These are phyloP conservation scores for Penicillium crustosum DNA, from an alignment of 2,329 filamentous ascomycete species.

Conservation along the genomic window DNA sequence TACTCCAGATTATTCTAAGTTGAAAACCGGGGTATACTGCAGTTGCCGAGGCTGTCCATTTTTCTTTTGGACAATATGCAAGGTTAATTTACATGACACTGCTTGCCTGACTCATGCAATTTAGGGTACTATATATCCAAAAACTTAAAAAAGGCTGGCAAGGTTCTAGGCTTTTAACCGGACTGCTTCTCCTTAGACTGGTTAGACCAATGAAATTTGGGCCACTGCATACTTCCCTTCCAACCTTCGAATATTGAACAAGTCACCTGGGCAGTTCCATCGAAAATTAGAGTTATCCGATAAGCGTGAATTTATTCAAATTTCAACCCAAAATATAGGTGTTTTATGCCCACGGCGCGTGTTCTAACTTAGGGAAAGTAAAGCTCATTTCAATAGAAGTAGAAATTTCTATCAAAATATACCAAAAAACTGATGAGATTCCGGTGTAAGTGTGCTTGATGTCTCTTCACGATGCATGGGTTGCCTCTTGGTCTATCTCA, in stretches of 20 bases:
- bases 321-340: no score
- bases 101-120: background rate
- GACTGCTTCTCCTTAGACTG: background rate
- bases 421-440: background rate
- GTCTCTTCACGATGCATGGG: background rate
- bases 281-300: no score
- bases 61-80: background rate
- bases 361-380: no score
- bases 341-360: no score
- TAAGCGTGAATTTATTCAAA: no score
- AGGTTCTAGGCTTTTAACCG: background rate
- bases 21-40: background rate
- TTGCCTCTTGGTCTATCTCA: background rate
- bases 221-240: no score
- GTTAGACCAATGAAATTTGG: no score
- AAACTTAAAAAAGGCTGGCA: no score
- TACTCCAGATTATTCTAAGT: background rate
- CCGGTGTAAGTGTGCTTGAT: background rate
- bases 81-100: background rate
- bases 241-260: no score
- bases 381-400: background rate
- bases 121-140: no score
- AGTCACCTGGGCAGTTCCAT: no score
- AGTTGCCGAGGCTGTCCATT: background rate
- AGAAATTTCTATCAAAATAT: background rate